Percentiles rank a stretch among this genome's conserved stretches.
These are phyloP conservation scores for Trypanosomatidae sp. DNA, from an alignment of 208 protist species.

Conservation along the genomic window DNA sequence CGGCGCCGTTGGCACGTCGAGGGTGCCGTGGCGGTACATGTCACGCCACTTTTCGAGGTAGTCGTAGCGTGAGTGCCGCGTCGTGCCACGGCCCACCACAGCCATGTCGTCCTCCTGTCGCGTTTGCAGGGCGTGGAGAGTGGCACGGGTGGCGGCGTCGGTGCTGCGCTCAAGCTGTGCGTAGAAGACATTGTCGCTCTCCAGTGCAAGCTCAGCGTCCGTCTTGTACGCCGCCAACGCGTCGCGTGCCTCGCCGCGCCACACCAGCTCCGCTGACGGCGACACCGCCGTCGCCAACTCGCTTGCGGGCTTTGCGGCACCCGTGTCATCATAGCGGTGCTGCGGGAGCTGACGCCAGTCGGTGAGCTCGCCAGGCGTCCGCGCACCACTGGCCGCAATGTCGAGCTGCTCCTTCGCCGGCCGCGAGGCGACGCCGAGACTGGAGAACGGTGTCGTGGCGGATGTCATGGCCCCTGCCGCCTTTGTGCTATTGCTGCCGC, in stretches of 20 bases:
- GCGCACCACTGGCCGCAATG: constrained; percentile 63
- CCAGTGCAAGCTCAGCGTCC: constrained; percentile 71
- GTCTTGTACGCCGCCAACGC: constrained; percentile 69
- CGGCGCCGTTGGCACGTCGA: constrained; percentile 67
- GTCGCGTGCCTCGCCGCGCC: constrained; percentile 60
- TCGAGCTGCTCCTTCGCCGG: constrained; percentile 68
- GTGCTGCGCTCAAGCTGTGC: constrained; percentile 29
- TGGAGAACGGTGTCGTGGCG: constrained; percentile 33
- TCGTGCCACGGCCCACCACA: constrained; percentile 33
- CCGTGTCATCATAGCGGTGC: constrained; percentile 59
- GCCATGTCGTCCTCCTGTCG: constrained; percentile 38
- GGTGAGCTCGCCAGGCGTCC: constrained; percentile 36
- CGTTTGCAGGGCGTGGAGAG: constrained; percentile 40
- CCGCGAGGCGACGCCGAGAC: constrained; percentile 32
- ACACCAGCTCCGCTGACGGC: constrained; percentile 61
- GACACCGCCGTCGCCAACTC: constrained; percentile 51
- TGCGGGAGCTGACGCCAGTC: constrained; percentile 50
- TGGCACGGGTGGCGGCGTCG: constrained; percentile 19
- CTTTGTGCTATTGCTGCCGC: too few species aligned
- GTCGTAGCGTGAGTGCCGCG: constrained; percentile 75
- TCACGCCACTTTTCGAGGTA: constrained; percentile 85
- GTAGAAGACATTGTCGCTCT: constrained; percentile 80
- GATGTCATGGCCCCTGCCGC: too few species aligned
- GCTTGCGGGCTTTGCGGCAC: constrained; percentile 30
- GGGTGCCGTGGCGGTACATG: constrained; percentile 85